Evolutionary conservation across 2,329 filamentous ascomycete species (phyloP).

Genomic region (Xylariaceae sp.): DNA sequence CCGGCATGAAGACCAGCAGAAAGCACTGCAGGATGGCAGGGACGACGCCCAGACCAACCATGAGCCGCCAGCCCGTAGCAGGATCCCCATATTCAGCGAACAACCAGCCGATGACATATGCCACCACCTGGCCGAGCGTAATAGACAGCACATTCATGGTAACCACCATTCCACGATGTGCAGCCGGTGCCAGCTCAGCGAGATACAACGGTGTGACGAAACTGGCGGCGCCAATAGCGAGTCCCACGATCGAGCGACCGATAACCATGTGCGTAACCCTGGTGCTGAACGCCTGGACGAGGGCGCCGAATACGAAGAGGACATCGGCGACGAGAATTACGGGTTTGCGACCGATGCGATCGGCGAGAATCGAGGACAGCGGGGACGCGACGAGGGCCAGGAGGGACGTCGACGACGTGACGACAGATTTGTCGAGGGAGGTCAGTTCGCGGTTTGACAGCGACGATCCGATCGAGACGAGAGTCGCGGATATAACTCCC

Average conservation of each 20-base stretch:
- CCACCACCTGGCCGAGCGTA: conserved; percentile 81
- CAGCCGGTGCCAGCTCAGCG: conserved; percentile 73
- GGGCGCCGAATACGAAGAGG: conserved; percentile 63
- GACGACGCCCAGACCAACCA: conserved; percentile 77
- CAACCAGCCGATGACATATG: conserved; percentile 76
- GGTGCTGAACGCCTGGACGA: conserved; percentile 54
- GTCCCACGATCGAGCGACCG: conserved; percentile 64
- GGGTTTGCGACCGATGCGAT: conserved; percentile 54
- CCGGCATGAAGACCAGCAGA: conserved; percentile 69
- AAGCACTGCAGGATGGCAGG: conserved; percentile 68
- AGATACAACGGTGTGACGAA: conserved; percentile 87
- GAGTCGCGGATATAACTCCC: conserved; percentile 62
- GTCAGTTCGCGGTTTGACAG: conserved; percentile 53
- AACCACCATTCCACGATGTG: conserved; percentile 70
- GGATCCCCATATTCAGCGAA: conserved; percentile 52
- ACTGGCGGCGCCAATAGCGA: conserved; percentile 68
- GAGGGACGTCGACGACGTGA: conserved; percentile 64
- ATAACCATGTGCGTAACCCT: conserved; percentile 60
- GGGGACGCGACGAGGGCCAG: conserved; percentile 61
- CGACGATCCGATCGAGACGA: conserved; percentile 57
- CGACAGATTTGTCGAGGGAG: conserved; percentile 62
- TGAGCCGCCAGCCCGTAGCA: conserved; percentile 74
- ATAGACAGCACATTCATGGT: conserved; percentile 79
- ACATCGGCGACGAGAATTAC: conserved; percentile 59
- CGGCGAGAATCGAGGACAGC: conserved; percentile 58